These are phyloP conservation scores for Straminergon stramineum DNA, from an alignment of 225 moss, liverwort and hornwort species.

Conservation along the genomic window DNA sequence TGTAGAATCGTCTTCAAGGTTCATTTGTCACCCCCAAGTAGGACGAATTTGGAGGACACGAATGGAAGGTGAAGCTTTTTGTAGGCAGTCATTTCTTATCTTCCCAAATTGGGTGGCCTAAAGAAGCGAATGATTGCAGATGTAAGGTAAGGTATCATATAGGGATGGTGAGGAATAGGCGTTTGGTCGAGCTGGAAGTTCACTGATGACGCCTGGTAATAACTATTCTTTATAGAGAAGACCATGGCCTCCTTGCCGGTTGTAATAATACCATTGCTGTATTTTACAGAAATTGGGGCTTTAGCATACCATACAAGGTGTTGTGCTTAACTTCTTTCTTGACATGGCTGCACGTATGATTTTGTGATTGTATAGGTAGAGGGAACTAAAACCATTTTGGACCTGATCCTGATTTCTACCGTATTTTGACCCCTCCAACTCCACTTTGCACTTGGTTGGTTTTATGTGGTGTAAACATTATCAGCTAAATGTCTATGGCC, in stretches of 20 bases:
- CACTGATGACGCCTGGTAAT: constrained; percentile 1
- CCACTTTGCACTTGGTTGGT: neutral
- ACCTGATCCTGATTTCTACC: neutral
- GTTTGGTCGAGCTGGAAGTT: neutral
- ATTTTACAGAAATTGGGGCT: constrained; percentile 9
- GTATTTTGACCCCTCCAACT: neutral
- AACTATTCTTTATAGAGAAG: neutral
- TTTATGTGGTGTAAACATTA: neutral
- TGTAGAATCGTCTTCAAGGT: constrained; percentile 2
- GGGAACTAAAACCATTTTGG: neutral
- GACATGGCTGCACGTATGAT: neutral
- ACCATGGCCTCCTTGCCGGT: neutral
- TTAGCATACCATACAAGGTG: neutral
- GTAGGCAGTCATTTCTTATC: constrained; percentile 2
- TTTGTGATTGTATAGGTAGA: neutral
- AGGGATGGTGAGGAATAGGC: neutral
- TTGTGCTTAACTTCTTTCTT: neutral
- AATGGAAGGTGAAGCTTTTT: neutral
- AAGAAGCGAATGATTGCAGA: neutral
- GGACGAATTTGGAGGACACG: neutral
- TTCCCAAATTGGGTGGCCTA: constrained; percentile 7
- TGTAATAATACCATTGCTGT: constrained; percentile 24
- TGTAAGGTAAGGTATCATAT: constrained; percentile 11
- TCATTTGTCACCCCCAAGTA: neutral
- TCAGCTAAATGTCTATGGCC: neutral